Conservation (phyloP, 805 yeast genomes). For the Barnettozyma sucrosica region DNA sequence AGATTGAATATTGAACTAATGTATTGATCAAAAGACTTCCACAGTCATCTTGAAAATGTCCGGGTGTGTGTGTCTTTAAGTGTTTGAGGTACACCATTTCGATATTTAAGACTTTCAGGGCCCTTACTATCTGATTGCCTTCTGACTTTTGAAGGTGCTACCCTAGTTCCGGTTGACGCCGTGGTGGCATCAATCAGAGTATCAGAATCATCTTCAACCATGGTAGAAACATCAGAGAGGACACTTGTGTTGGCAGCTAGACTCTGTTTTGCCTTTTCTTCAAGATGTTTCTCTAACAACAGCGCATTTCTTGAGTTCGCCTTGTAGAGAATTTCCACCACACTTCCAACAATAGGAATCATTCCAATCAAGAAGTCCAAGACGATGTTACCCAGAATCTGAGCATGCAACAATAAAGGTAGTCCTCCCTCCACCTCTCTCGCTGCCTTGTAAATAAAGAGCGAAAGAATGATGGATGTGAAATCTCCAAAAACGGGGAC, state of each 20-base stretch:
- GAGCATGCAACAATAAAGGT: conserved; percentile 45
- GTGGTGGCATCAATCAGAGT: neutral
- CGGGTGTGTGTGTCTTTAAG: neutral
- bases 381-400: conserved; percentile 55
- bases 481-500: conserved; percentile 66
- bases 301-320: conserved; percentile 71
- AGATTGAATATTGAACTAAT: too few species aligned
- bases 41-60: neutral
- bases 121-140: neutral
- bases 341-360: conserved; percentile 72
- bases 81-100: neutral
- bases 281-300: conserved; percentile 53
- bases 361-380: conserved; percentile 67
- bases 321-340: conserved; percentile 65
- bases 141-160: conserved; percentile 6
- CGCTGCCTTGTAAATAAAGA: conserved; percentile 36
- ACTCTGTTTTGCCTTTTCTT: conserved; percentile 15
- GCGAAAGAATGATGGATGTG: conserved; percentile 46
- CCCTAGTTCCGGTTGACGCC: conserved; percentile 1
- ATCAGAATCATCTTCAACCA: neutral
- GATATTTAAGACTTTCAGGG: neutral
- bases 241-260: neutral
- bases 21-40: neutral
- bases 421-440: conserved; percentile 57
- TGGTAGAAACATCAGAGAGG: conserved; percentile 1